Conservation (phyloP, 2,329 filamentous ascomycete species). For the Aspergillus tamarii region DNA sequence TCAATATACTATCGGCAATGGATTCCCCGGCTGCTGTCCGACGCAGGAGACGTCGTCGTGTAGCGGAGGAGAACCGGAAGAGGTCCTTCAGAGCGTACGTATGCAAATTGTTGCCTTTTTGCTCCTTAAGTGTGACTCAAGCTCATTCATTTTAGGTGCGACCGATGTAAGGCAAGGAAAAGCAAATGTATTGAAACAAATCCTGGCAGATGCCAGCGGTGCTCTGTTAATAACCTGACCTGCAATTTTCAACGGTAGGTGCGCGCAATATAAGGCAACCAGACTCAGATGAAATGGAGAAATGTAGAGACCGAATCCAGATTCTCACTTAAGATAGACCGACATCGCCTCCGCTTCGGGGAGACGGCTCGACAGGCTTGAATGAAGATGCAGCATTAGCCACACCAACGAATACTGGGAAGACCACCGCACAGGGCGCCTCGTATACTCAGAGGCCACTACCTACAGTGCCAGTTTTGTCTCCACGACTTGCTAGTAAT, state of each 20-base stretch:
- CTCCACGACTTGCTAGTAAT: not conserved
- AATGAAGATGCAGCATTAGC: not conserved
- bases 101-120: not conserved
- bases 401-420: not conserved
- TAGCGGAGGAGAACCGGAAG: not conserved
- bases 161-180: not conserved
- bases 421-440: not conserved
- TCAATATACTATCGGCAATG: not conserved
- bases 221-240: not conserved
- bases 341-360: not conserved
- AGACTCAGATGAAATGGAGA: not conserved
- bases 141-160: not conserved
- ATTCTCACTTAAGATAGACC: not conserved
- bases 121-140: not conserved
- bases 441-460: not conserved
- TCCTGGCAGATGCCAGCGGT: not conserved
- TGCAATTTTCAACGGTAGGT: not conserved
- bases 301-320: not conserved
- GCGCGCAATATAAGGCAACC: too few species aligned
- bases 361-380: not conserved
- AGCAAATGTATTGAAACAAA: not conserved
- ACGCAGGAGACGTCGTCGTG: not conserved
- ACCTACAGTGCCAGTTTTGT: not conserved
- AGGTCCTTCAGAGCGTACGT: not conserved
- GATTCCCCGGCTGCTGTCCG: not conserved